phyloP scores from a whole-genome alignment of 805 yeast genomes.

The Sugiyamaella marilandica region DNA sequence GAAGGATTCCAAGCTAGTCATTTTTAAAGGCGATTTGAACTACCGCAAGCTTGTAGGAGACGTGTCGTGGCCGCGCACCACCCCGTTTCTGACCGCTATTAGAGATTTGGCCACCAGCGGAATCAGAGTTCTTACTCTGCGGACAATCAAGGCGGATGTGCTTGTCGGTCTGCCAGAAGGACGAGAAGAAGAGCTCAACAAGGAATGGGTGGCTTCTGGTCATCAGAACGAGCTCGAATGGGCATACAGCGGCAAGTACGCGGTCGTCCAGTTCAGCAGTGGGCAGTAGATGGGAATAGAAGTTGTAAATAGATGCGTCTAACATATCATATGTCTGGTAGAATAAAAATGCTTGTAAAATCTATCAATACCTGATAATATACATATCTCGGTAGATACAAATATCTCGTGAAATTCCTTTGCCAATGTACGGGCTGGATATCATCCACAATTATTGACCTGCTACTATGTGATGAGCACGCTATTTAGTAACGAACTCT shows the following conservation, averaged over 20 bases:
- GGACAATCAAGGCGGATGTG: slow-evolving; percentile 97
- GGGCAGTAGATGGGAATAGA: slow-evolving; percentile 28
- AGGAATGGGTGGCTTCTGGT: slow-evolving; percentile 52
- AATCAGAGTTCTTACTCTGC: slow-evolving; percentile 64
- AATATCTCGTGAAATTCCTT: no score
- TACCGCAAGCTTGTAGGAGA: slow-evolving; percentile 93
- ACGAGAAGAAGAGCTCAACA: slow-evolving; percentile 59
- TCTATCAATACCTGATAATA: no score
- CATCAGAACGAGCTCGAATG: slow-evolving; percentile 69
- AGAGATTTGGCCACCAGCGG: slow-evolving; percentile 61
- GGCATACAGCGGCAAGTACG: slow-evolving; percentile 90
- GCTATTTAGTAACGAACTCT: no score
- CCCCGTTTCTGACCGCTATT: slow-evolving; percentile 66
- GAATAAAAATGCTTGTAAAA: no score
- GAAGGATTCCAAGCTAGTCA: slow-evolving; percentile 53
- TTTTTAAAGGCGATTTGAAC: slow-evolving; percentile 94
- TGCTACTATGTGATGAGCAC: no score
- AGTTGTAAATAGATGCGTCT: no score
- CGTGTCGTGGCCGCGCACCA: slow-evolving; percentile 77
- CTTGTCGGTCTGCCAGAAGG: slow-evolving; percentile 77
- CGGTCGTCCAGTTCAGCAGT: slow-evolving; percentile 64
- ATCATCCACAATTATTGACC: no score
- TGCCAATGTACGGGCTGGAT: no score
- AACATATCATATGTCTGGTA: no score
- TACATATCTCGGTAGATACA: no score